Evolutionary conservation across 1,139 yeast species (phyloP).

Genomic region (Debaryomyces coudertii): DNA sequence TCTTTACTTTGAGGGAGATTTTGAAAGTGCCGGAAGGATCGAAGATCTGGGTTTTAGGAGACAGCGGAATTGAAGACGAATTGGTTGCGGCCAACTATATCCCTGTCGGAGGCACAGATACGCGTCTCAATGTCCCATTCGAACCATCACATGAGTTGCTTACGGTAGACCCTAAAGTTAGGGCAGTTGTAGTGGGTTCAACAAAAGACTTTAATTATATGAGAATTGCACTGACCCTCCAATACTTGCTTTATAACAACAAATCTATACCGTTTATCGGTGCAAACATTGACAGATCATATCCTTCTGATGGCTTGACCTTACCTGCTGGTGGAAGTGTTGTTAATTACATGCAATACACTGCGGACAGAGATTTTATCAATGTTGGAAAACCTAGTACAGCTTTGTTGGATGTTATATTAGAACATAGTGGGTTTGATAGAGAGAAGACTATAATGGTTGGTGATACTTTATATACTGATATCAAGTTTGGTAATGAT

Average conservation of each 20-base stretch:
- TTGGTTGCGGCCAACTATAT: conserved; percentile 66
- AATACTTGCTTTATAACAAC: conserved; percentile 38
- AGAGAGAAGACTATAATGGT: conserved; percentile 38
- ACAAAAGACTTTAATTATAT: conserved; percentile 43
- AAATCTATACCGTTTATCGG: conserved; percentile 43
- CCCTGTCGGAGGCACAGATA: conserved; percentile 73
- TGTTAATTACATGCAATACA: conserved; percentile 43
- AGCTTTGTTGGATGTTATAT: conserved; percentile 33
- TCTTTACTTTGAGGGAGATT: conserved; percentile 25
- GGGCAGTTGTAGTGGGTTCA: conserved; percentile 47
- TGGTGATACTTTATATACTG: conserved; percentile 50
- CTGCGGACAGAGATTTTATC: conserved; percentile 35
- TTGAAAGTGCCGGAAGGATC: conserved; percentile 31
- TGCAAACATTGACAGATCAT: conserved; percentile 43
- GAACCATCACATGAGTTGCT: conserved; percentile 52
- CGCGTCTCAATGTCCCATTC: conserved; percentile 32
- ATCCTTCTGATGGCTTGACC: conserved; percentile 41
- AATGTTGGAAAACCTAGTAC: conserved; percentile 46
- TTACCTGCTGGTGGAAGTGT: conserved; percentile 50
- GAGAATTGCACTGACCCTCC: conserved; percentile 43
- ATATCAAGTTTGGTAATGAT: conserved; percentile 48
- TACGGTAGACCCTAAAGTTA: conserved; percentile 41
- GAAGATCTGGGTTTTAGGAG: conserved; percentile 88
- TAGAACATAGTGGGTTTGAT: conserved; percentile 31
- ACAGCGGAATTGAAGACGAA: conserved; percentile 77